phyloP scores from a whole-genome alignment of 306 rosid species.

The Cucumis cinereus region DNA sequence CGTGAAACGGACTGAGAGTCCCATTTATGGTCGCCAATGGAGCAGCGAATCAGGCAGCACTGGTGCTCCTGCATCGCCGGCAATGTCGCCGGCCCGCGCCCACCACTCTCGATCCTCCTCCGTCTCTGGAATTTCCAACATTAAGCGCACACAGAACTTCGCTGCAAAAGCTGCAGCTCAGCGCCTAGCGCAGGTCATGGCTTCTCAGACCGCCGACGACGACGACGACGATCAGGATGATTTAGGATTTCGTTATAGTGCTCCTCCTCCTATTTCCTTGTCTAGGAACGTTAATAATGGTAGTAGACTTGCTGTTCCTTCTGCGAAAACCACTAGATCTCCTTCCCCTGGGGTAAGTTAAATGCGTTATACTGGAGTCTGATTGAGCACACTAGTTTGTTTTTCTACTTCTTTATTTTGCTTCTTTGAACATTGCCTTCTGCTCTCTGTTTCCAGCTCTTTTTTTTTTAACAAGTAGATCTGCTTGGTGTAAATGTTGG shows the following conservation, averaged over 20 bases:
- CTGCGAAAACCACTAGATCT: slow-evolving; percentile 40
- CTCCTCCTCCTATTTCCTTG: slow-evolving; percentile 74
- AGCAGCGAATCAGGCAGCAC: slow-evolving; percentile 31
- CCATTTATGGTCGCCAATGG: slow-evolving; percentile 38
- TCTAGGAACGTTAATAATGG: slow-evolving; percentile 28
- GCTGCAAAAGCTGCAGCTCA: slow-evolving; percentile 97
- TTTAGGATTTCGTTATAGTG: slow-evolving; percentile 81
- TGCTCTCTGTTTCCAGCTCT: not conserved
- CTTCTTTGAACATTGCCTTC: not conserved
- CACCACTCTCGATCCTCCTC: slow-evolving; percentile 83
- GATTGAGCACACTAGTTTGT: not conserved
- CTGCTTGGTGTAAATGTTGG: not conserved
- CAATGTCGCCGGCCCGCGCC: slow-evolving; percentile 47
- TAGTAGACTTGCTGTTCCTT: slow-evolving; percentile 19
- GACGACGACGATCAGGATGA: slow-evolving; percentile 58
- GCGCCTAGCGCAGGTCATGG: slow-evolving; percentile 98
- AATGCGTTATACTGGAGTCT: not conserved
- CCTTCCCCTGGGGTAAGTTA: slow-evolving; percentile 51
- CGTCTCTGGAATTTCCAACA: slow-evolving; percentile 53
- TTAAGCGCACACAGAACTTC: slow-evolving; percentile 82
- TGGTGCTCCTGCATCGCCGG: slow-evolving; percentile 23
- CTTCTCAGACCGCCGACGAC: slow-evolving; percentile 68
- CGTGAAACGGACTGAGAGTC: slow-evolving; percentile 33
- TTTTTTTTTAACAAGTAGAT: not conserved
- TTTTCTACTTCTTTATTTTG: not conserved